A percentile compares a stretch with the other conserved stretches of the same genome.
Conservation (phyloP, 495 filamentous ascomycete genomes). For the Hypoxylon rickii region DNA sequence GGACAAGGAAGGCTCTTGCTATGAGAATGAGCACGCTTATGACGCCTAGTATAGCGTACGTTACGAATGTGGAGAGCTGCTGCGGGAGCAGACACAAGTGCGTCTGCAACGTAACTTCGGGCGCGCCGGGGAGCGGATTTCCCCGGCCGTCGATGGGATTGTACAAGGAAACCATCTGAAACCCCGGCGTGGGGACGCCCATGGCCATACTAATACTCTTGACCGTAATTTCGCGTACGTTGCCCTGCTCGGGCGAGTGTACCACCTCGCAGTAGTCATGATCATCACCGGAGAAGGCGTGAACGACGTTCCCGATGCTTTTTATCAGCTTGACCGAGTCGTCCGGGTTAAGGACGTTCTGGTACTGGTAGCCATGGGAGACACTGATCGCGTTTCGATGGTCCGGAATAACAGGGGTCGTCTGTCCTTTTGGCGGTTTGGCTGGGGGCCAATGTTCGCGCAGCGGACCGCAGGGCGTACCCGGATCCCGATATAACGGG, state of each 20-base stretch:
- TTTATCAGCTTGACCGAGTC: slow-evolving; percentile 75
- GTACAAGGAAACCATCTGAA: slow-evolving; percentile 86
- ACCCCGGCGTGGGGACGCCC: slow-evolving; percentile 90
- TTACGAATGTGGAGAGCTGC: slow-evolving; percentile 79
- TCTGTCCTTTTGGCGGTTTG: slow-evolving; percentile 59
- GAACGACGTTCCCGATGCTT: slow-evolving; percentile 72
- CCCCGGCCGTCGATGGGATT: slow-evolving; percentile 78
- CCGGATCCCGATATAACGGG: slow-evolving; percentile 78
- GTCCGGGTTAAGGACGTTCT: slow-evolving; percentile 81
- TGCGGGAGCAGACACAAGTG: slow-evolving; percentile 91
- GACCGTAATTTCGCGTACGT: slow-evolving; percentile 87
- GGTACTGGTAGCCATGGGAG: slow-evolving; percentile 86
- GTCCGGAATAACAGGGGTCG: slow-evolving; percentile 63
- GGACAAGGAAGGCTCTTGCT: slow-evolving; percentile 63
- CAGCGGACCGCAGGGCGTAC: slow-evolving; percentile 88
- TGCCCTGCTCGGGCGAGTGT: slow-evolving; percentile 66
- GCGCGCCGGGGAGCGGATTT: slow-evolving; percentile 52
- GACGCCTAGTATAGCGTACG: slow-evolving; percentile 67
- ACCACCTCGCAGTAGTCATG: slow-evolving; percentile 95
- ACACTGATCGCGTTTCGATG: slow-evolving; percentile 78
- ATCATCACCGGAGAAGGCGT: slow-evolving; percentile 94
- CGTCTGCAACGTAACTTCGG: slow-evolving; percentile 70
- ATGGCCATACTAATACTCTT: slow-evolving; percentile 94
- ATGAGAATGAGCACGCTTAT: slow-evolving; percentile 64
- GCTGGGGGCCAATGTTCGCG: slow-evolving; percentile 80